A percentile compares a stretch with the other conserved stretches of the same genome.
These are phyloP conservation scores for Cystobasidium sp. DNA, from an alignment of 1,284 basidiomycete species.

Conservation along the genomic window DNA sequence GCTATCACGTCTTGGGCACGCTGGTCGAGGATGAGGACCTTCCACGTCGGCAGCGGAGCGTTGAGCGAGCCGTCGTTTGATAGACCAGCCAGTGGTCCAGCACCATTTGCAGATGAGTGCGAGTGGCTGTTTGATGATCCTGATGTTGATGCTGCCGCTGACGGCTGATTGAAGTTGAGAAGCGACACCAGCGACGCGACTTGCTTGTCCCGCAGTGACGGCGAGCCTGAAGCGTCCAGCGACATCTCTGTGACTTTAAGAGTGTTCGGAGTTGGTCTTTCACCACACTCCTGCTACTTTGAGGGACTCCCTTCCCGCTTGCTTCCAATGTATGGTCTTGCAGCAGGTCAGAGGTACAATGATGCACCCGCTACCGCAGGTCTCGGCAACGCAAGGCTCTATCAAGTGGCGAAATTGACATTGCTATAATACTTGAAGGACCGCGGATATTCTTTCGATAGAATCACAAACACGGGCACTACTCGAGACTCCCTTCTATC, in stretches of 20 bases:
- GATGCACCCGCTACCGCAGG: background rate
- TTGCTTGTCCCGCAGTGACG: constrained; percentile 77
- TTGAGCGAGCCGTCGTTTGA: constrained; percentile 17
- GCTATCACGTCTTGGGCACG: constrained; percentile 95
- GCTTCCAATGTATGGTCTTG: background rate
- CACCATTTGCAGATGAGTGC: background rate
- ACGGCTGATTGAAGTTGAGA: constrained; percentile 66
- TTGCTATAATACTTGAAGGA: background rate
- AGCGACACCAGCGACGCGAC: constrained; percentile 71
- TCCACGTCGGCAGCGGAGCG: constrained; percentile 80
- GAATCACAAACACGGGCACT: too few relatives aligned
- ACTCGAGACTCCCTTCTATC: too few relatives aligned
- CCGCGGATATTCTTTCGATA: too few relatives aligned
- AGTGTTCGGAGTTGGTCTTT: background rate
- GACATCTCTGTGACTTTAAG: background rate
- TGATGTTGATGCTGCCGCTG: constrained; percentile 41
- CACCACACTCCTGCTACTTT: background rate
- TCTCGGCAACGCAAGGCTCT: background rate
- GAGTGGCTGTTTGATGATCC: constrained; percentile 42
- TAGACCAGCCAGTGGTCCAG: constrained; percentile 37
- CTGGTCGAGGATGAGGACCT: constrained; percentile 92
- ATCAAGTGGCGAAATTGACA: background rate
- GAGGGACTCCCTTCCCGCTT: background rate
- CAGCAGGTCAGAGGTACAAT: too few relatives aligned
- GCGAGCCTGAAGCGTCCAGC: constrained; percentile 29